Base-by-base conservation (phyloP, 2,329 filamentous ascomycete species). In the Magnaporthiopsis incrustans region DNA sequence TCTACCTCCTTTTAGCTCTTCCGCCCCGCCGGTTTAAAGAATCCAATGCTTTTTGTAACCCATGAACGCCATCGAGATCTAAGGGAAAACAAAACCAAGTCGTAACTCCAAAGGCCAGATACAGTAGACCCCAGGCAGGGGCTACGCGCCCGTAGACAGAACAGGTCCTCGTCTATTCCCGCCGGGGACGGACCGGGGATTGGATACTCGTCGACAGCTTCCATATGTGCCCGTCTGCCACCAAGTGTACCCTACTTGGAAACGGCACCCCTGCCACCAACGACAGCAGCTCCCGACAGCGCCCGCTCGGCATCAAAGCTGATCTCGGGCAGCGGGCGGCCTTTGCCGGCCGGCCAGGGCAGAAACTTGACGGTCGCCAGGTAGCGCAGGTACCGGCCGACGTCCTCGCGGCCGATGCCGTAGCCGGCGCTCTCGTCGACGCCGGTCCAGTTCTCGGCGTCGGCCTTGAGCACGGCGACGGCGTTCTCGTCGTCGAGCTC, bases 401-500 rank as follows among this genome's bases (percentile, higher is more conserved):
- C 81, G 50, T 82, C 82, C 66, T 88, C 84, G 64, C 82, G 77
- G 27, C 79, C 83, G 14, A 91, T 84, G 30, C 83, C 83, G n/a
- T 72, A 66, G 73, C 81, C 63, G 77, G 85, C 70, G 61, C 70
- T 70, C 60, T 72, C 71, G 57, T 72, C 71, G 4, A 71, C 69
- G 30, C 85, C 72, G 0, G 85, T 82, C 83, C 83, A 82, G 80
- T 82, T 72, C 63, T 81, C 78, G 0, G 80, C 80, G 70, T 93
- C 89, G 4, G 81, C 80, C 71, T 83, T 83, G 30, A 96, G 79
- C 0, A 88, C 83, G 2, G 78, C 77, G 1, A 84, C 80, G 0
- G 91, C 85, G 71, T 95, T 92, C 65, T 72, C 63, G 72, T 94
- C 90, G 70, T 91, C 88, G 15, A 95, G 82, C 72, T 91, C 89